Conservation (phyloP, 306 rosid genomes). For the Gastrolobium villosum region DNA sequence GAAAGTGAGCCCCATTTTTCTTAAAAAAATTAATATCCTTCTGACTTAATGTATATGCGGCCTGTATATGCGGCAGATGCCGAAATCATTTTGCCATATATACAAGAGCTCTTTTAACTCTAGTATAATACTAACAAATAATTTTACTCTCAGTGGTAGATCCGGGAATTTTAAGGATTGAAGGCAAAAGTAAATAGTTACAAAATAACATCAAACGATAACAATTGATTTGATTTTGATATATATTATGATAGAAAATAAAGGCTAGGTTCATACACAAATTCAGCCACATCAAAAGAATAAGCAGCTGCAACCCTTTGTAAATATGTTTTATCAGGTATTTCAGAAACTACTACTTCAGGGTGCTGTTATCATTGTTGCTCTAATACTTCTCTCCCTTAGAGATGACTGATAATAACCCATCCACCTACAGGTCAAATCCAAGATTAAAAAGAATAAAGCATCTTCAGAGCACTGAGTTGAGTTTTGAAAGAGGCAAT, state of each 20-base stretch:
- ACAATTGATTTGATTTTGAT: no score
- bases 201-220: no score
- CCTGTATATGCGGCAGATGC: no score
- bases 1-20: no score
- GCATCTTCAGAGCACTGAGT: slow-evolving; percentile 7
- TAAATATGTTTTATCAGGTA: slow-evolving; percentile 73
- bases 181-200: no score
- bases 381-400: slow-evolving; percentile 71
- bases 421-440: slow-evolving; percentile 71
- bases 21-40: no score
- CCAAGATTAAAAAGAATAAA: slow-evolving; percentile 28
- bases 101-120: no score
- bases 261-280: slow-evolving; percentile 69
- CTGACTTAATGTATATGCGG: no score
- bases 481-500: slow-evolving; percentile 23
- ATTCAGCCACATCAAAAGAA: slow-evolving; percentile 70
- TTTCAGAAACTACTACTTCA: slow-evolving; percentile 68
- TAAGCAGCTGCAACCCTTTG: slow-evolving; percentile 68
- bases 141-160: no score
- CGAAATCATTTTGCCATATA: no score
- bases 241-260: slow-evolving; percentile 48
- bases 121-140: no score
- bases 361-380: slow-evolving; percentile 67
- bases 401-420: slow-evolving; percentile 86
- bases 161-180: no score